Conservation (phyloP, 2,329 filamentous ascomycete species). For the Xylaria sp. region DNA sequence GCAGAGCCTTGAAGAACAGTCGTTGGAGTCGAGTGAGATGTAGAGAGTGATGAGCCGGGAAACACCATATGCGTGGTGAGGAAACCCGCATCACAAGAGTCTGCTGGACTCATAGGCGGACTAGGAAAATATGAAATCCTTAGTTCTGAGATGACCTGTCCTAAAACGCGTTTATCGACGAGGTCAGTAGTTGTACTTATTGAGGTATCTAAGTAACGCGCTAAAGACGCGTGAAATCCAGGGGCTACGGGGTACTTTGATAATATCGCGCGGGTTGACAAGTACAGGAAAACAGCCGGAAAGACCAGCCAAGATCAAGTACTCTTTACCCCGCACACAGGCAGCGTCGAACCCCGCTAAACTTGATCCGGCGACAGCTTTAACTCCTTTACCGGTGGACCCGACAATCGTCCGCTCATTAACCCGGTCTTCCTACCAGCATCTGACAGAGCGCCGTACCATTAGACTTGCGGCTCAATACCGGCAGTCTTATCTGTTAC, state of each 20-base stretch:
- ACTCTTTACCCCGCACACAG: not conserved
- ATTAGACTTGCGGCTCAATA: not conserved
- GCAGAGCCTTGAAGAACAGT: no score
- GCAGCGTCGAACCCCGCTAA: slow-evolving; percentile 23
- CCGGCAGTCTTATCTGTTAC: not conserved
- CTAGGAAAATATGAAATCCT: not conserved
- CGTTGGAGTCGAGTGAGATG: no score
- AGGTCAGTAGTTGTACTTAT: not conserved
- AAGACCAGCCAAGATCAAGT: not conserved
- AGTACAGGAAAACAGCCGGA: not conserved
- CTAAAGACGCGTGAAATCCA: not conserved
- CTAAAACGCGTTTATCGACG: not conserved
- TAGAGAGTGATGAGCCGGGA: no score
- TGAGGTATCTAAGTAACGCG: not conserved
- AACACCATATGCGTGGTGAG: not conserved
- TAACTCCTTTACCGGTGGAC: not conserved
- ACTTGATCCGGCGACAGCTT: not conserved
- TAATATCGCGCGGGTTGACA: slow-evolving; percentile 7
- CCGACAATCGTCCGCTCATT: not conserved
- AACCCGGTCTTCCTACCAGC: slow-evolving; percentile 1
- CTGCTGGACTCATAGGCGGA: not conserved
- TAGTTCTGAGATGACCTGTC: not conserved
- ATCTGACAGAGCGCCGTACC: not conserved
- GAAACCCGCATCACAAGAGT: not conserved
- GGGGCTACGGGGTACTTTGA: not conserved